A percentile compares a stretch with the other conserved stretches of the same genome.
phyloP scores from a whole-genome alignment of 108 stramenopile species.

The Cyclostephanos tholiformis region DNA sequence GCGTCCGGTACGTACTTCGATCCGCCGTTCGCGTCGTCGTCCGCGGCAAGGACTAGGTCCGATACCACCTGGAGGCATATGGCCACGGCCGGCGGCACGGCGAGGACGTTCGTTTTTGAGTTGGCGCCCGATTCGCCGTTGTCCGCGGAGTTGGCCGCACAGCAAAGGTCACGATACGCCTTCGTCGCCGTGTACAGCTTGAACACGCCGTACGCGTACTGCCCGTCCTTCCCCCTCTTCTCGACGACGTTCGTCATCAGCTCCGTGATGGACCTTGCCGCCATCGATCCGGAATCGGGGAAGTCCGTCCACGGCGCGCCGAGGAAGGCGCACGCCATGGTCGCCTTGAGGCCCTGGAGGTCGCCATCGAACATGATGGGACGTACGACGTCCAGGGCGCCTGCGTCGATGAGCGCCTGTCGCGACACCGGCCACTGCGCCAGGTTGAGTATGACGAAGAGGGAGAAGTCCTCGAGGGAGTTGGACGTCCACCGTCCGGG shows the following conservation, averaged over 20 bases:
- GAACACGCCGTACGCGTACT: constrained; percentile 93
- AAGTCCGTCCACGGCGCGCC: constrained; percentile 76
- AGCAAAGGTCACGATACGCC: constrained; percentile 83
- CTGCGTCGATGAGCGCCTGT: constrained; percentile 78
- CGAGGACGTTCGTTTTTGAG: constrained; percentile 82
- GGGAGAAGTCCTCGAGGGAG: constrained; percentile 87
- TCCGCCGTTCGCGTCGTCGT: constrained; percentile 89
- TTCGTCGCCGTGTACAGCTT: constrained; percentile 92
- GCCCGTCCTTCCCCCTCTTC: constrained; percentile 92
- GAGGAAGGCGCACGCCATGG: constrained; percentile 92
- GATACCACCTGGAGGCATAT: constrained; percentile 87
- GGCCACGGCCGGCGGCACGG: constrained; percentile 82
- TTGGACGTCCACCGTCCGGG: constrained; percentile 90
- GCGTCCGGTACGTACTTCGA: constrained; percentile 91
- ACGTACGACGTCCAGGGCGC: constrained; percentile 88
- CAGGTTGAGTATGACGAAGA: constrained; percentile 88
- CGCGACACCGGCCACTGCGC: constrained; percentile 86
- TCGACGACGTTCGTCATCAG: constrained; percentile 92
- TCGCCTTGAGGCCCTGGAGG: constrained; percentile 90
- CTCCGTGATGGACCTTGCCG: constrained; percentile 84
- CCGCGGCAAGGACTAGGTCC: constrained; percentile 86
- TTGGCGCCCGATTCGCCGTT: constrained; percentile 50
- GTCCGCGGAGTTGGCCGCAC: constrained; percentile 64
- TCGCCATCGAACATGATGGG: constrained; percentile 92
- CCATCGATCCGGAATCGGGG: constrained; percentile 85